These are phyloP conservation scores for Sphagnurus paluster DNA, from an alignment of 1,284 basidiomycete species.

Conservation along the genomic window DNA sequence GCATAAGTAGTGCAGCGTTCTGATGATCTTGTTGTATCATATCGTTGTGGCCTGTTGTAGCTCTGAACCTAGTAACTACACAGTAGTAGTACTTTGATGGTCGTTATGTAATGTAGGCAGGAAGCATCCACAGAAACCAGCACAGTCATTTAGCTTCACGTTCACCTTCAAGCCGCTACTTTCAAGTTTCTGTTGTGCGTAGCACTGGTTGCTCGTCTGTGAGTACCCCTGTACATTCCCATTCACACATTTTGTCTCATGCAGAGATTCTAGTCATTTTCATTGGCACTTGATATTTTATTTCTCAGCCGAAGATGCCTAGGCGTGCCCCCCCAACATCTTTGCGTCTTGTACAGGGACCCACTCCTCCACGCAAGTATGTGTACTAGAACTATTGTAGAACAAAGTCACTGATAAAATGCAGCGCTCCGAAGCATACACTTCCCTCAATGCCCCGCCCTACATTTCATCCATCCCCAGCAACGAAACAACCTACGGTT, in stretches of 20 bases:
- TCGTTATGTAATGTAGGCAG: no score
- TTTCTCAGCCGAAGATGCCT: conserved; percentile 37
- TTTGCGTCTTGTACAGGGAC: conserved; percentile 54
- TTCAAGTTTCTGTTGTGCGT: no score
- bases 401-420: conserved; percentile 8
- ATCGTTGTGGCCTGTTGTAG: no score
- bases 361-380: conserved; percentile 51
- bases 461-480: conserved; percentile 31
- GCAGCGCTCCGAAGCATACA: conserved; percentile 50
- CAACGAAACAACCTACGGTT: conserved; percentile 22
- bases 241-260: background rate
- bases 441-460: conserved; percentile 58
- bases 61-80: conserved; percentile 5
- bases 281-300: conserved; percentile 11
- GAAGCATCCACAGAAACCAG: no score
- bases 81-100: no score
- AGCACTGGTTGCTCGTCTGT: conserved; percentile 30
- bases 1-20: no score
- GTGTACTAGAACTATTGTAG: conserved; percentile 9
- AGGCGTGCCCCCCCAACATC: conserved; percentile 61
- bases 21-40: conserved; percentile 12
- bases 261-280: background rate
- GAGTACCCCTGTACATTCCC: conserved; percentile 10
- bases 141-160: no score
- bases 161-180: no score